Evolutionary conservation across 73 alveolate species (phyloP).

Genomic region (Tetrahymena elliotti): DNA sequence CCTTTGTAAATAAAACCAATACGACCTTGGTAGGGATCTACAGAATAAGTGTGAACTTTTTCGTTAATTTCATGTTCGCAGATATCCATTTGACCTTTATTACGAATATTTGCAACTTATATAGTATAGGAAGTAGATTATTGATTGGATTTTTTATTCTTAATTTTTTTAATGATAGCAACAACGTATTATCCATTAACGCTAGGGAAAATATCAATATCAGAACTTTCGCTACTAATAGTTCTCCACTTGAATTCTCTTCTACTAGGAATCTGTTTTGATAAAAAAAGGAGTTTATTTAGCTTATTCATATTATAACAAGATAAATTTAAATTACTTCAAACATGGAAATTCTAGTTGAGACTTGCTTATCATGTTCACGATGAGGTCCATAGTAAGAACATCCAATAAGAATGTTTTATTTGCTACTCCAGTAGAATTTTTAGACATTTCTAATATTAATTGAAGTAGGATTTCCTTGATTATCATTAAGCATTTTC

Average conservation of each 20-base stretch:
- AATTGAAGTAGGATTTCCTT: not conserved
- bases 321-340: not conserved
- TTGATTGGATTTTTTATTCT: not conserved
- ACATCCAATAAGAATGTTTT: not conserved
- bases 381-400: not conserved
- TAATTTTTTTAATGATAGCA: not conserved
- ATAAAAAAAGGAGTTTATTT: not conserved
- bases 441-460: not conserved
- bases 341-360: not conserved
- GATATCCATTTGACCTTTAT: not conserved
- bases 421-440: not conserved
- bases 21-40: not conserved
- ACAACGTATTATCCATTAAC: not conserved
- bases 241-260: conserved; percentile 1
- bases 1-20: not conserved
- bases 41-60: not conserved
- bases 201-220: not conserved
- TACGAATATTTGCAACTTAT: not conserved
- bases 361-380: not conserved
- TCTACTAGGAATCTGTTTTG: not conserved
- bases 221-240: not conserved
- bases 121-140: not conserved
- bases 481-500: not conserved
- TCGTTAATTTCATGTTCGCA: not conserved
- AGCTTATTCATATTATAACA: too few relatives aligned